Evolutionary conservation across 1,284 basidiomycete genomes (phyloP).

Genomic region (Kalmanozyma brasiliensis): DNA sequence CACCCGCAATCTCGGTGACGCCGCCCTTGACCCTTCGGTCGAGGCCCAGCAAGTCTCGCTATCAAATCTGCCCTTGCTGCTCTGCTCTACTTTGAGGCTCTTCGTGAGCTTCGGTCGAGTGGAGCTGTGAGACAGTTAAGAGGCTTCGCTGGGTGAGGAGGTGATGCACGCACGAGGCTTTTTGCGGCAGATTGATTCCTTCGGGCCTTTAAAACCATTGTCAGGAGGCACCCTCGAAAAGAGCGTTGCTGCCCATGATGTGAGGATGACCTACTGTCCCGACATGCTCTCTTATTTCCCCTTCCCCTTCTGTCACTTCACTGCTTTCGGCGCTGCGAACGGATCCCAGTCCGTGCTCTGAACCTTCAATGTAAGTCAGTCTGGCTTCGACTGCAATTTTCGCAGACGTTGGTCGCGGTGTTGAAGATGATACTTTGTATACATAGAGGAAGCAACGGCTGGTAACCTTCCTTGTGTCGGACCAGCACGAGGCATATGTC

Average conservation of each 20-base stretch:
- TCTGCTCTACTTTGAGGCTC: slow-evolving; percentile 47
- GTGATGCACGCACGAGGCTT: slow-evolving; percentile 22
- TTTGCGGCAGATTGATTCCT: slow-evolving; percentile 42
- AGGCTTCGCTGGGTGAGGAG: slow-evolving; percentile 32
- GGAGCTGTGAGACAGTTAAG: slow-evolving; percentile 31
- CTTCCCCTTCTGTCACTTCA: slow-evolving; percentile 1
- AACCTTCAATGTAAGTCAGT: slow-evolving; percentile 27
- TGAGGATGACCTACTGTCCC: slow-evolving; percentile 55
- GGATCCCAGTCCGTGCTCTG: too few relatives aligned
- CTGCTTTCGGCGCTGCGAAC: too few relatives aligned
- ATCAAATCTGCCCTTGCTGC: slow-evolving; percentile 30
- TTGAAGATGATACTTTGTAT: slow-evolving; percentile 1
- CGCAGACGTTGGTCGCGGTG: too few relatives aligned
- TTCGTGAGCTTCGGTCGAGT: slow-evolving; percentile 47
- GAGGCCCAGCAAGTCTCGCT: slow-evolving; percentile 33
- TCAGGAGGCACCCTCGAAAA: slow-evolving; percentile 49
- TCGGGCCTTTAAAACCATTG: slow-evolving; percentile 55
- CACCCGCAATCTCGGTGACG: slow-evolving; percentile 42
- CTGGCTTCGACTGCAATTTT: neutral
- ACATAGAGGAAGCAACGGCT: slow-evolving; percentile 27
- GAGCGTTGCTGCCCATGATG: slow-evolving; percentile 52
- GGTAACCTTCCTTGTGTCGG: neutral
- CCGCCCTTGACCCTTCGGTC: slow-evolving; percentile 17
- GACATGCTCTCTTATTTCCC: slow-evolving; percentile 18
- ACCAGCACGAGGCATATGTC: slow-evolving; percentile 26